phyloP scores from a whole-genome alignment of 768 basidiomycete species.

The Xerocomellus chrysenteron region DNA sequence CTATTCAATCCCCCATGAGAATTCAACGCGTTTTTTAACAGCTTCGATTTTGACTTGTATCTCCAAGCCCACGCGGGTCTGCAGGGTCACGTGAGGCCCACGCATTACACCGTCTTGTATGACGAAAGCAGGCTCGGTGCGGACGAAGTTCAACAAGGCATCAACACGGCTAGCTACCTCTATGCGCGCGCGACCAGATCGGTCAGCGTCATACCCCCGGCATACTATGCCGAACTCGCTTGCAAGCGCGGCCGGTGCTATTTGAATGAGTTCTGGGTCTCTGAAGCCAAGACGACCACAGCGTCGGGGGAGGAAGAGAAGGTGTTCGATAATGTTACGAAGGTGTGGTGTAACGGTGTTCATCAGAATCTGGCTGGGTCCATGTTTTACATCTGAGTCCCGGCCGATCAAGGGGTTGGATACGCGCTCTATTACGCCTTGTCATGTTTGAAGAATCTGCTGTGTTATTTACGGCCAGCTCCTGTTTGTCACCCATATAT shows the following conservation, averaged over 20 bases:
- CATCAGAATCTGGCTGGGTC: slow-evolving; percentile 55
- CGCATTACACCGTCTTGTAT: slow-evolving; percentile 78
- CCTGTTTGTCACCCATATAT: background rate
- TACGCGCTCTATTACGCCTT: background rate
- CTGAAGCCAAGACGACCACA: slow-evolving; percentile 48
- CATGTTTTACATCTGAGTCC: slow-evolving; percentile 73
- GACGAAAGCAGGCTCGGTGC: slow-evolving; percentile 71
- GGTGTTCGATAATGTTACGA: slow-evolving; percentile 22
- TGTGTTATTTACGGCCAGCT: background rate
- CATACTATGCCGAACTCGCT: slow-evolving; percentile 80
- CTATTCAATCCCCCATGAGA: background rate
- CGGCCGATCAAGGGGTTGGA: background rate
- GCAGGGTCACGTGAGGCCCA: slow-evolving; percentile 68
- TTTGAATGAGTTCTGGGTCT: slow-evolving; percentile 65
- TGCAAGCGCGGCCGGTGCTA: slow-evolving; percentile 80
- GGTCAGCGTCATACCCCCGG: slow-evolving; percentile 76
- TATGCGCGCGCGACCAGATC: slow-evolving; percentile 84
- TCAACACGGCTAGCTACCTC: slow-evolving; percentile 66
- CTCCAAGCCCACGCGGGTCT: slow-evolving; percentile 75
- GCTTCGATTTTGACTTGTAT: slow-evolving; percentile 66
- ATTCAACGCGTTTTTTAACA: slow-evolving; percentile 16
- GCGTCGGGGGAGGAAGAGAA: slow-evolving; percentile 26
- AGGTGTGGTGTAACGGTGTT: slow-evolving; percentile 54
- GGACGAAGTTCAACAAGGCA: slow-evolving; percentile 72
- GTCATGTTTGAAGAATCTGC: background rate